Evolutionary conservation across 2,329 filamentous ascomycete genomes (phyloP).

Genomic region (Gnomoniopsis smithogilvyi): DNA sequence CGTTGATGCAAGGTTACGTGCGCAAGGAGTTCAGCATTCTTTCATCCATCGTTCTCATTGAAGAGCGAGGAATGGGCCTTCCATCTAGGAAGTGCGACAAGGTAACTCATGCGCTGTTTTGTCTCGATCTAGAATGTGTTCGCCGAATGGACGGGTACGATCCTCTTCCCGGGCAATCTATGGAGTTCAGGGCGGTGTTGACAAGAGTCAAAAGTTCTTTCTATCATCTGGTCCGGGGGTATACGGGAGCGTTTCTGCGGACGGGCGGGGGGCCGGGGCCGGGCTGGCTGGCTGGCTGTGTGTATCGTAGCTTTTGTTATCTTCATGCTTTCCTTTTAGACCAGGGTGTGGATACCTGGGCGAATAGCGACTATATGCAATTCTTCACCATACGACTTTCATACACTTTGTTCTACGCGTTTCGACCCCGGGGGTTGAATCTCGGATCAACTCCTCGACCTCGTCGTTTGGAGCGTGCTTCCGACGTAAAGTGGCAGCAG

Average conservation of each 20-base stretch:
- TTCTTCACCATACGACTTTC: background rate
- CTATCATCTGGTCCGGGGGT: background rate
- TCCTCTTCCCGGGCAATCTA: slow-evolving; percentile 10
- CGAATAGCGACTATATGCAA: slow-evolving; percentile 16
- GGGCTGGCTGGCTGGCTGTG: background rate
- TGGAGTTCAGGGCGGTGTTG: slow-evolving; percentile 8
- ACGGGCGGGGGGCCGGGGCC: too few relatives aligned
- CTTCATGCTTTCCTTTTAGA: slow-evolving; percentile 4
- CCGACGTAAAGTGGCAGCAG: too few relatives aligned
- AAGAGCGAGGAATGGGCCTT: too few relatives aligned
- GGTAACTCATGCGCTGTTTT: background rate
- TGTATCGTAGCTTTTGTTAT: slow-evolving; percentile 14
- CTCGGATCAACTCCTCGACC: too few relatives aligned
- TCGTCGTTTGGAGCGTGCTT: too few relatives aligned
- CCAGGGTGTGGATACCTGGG: slow-evolving; percentile 13
- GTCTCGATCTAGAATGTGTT: background rate
- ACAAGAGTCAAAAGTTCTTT: background rate
- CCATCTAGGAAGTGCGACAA: too few relatives aligned
- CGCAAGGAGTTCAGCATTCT: too few relatives aligned
- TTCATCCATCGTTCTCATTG: too few relatives aligned
- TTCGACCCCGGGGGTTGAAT: too few relatives aligned
- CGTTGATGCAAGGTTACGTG: too few relatives aligned
- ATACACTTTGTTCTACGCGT: background rate
- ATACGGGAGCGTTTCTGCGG: background rate
- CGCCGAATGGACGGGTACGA: background rate